phyloP scores from a whole-genome alignment of 2,329 filamentous ascomycete genomes.

The Clonostachys rosea region DNA sequence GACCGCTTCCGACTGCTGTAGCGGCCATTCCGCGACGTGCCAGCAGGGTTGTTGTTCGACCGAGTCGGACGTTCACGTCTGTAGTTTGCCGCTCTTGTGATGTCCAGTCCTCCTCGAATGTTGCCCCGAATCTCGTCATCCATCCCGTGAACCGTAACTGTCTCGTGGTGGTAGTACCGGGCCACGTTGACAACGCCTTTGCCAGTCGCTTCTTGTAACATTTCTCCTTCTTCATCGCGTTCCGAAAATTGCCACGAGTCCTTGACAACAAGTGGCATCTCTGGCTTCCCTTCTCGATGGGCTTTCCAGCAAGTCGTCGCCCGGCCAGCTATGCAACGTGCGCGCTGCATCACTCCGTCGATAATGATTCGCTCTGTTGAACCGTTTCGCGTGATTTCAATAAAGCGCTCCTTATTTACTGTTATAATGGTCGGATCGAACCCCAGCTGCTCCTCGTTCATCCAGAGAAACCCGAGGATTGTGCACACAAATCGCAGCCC shows the following conservation, averaged over 20 bases:
- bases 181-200: constrained; percentile 30
- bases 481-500: constrained; percentile 29
- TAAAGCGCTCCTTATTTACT: constrained; percentile 17
- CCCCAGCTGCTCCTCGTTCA: constrained; percentile 29
- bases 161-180: constrained; percentile 35
- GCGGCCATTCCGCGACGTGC: constrained; percentile 8
- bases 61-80: constrained; percentile 7
- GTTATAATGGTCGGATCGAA: constrained; percentile 34
- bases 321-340: no score
- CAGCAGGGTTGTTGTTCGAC: constrained; percentile 2
- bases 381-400: constrained; percentile 28
- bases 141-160: constrained; percentile 20
- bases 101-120: constrained; percentile 22
- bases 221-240: constrained; percentile 31
- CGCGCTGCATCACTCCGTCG: no score
- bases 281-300: constrained; percentile 23
- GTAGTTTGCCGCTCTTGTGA: constrained; percentile 24
- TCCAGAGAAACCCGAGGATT: constrained; percentile 33
- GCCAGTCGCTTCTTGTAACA: constrained; percentile 26
- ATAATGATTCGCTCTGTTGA: constrained; percentile 30
- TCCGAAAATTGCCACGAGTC: constrained; percentile 36
- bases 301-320: constrained; percentile 40
- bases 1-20: constrained; percentile 17
- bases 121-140: constrained; percentile 27
- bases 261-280: constrained; percentile 34